Evolutionary conservation across 805 yeast species (phyloP).

Genomic region (Cyberlindnera mrakii): DNA sequence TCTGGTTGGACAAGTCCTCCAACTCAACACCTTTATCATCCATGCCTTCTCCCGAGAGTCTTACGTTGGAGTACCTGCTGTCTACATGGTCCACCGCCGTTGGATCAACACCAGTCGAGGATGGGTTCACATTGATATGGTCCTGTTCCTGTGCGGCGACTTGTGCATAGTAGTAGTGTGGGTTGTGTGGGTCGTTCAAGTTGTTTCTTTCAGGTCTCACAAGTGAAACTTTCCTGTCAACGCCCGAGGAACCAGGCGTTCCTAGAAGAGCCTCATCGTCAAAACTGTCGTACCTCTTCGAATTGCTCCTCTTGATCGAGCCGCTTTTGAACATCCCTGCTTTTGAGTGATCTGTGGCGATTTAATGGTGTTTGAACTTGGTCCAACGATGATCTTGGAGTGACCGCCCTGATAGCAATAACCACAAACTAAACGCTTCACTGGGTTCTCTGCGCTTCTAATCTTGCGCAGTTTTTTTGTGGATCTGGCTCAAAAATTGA

Average conservation of each 20-base stretch:
- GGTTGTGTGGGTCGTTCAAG: slow-evolving; percentile 57
- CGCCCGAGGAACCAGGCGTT: slow-evolving; percentile 11
- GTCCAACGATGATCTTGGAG: too few relatives aligned
- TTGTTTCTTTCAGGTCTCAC: slow-evolving; percentile 81
- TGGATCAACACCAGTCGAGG: slow-evolving; percentile 69
- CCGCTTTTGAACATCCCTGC: slow-evolving; percentile 20
- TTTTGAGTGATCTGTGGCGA: too few relatives aligned
- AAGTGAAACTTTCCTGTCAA: slow-evolving; percentile 54
- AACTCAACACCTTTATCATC: slow-evolving; percentile 15
- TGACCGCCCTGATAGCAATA: too few relatives aligned
- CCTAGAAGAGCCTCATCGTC: slow-evolving; percentile 31
- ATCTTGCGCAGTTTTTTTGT: too few relatives aligned
- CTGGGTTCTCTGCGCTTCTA: too few relatives aligned
- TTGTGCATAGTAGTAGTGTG: slow-evolving; percentile 72
- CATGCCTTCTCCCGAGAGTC: slow-evolving; percentile 7
- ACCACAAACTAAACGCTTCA: too few relatives aligned
- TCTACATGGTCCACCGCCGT: slow-evolving; percentile 16
- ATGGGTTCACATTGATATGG: slow-evolving; percentile 60
- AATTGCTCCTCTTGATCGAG: slow-evolving; percentile 19
- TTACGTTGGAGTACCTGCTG: slow-evolving; percentile 9
- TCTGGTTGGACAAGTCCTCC: slow-evolving; percentile 13
- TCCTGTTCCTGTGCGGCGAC: slow-evolving; percentile 60
- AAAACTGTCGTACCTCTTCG: slow-evolving; percentile 19
- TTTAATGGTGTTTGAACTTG: too few relatives aligned
- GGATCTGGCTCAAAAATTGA: too few relatives aligned